Percentiles rank a stretch among this genome's conserved stretches.
phyloP scores from a whole-genome alignment of 1,284 basidiomycete species.

The Ceratobasidium theobromae region DNA sequence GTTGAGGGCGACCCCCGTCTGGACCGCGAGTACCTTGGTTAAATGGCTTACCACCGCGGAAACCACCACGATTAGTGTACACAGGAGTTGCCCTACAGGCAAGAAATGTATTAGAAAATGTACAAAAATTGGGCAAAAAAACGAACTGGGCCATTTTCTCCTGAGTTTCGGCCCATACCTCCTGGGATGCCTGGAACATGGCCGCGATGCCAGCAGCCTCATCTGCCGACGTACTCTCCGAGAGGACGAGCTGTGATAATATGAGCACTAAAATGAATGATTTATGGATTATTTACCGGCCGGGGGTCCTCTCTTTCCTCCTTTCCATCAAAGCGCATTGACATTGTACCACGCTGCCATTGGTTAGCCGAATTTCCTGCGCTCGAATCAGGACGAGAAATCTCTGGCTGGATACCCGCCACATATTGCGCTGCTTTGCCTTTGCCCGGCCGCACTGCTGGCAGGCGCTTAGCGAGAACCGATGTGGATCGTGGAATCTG shows the following conservation, averaged over 20 bases:
- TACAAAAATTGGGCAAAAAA: slow-evolving; percentile 44
- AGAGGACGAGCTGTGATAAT: slow-evolving; percentile 30
- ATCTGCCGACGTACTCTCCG: slow-evolving; percentile 56
- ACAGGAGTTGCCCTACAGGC: slow-evolving; percentile 68
- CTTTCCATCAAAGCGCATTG: slow-evolving; percentile 87
- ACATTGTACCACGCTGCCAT: slow-evolving; percentile 55
- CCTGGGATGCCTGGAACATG: slow-evolving; percentile 89
- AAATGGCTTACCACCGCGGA: slow-evolving; percentile 64
- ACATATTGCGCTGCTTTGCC: slow-evolving; percentile 91
- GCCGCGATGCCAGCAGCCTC: slow-evolving; percentile 89
- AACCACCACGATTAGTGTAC: slow-evolving; percentile 64
- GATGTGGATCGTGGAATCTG: slow-evolving; percentile 94
- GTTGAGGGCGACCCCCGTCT: slow-evolving; percentile 36
- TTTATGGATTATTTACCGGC: background rate
- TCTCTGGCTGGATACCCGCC: slow-evolving; percentile 45
- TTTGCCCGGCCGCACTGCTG: slow-evolving; percentile 82
- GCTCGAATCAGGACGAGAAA: slow-evolving; percentile 31
- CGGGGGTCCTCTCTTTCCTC: slow-evolving; percentile 48
- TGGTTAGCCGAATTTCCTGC: background rate
- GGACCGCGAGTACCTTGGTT: slow-evolving; percentile 43
- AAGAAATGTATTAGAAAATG: slow-evolving; percentile 34
- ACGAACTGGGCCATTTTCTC: slow-evolving; percentile 97
- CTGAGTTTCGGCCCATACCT: slow-evolving; percentile 95
- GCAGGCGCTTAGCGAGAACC: slow-evolving; percentile 88
- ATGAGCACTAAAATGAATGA: background rate